Evolutionary conservation across 2,329 filamentous ascomycete species (phyloP).

Genomic region (Cladosporium sp.): DNA sequence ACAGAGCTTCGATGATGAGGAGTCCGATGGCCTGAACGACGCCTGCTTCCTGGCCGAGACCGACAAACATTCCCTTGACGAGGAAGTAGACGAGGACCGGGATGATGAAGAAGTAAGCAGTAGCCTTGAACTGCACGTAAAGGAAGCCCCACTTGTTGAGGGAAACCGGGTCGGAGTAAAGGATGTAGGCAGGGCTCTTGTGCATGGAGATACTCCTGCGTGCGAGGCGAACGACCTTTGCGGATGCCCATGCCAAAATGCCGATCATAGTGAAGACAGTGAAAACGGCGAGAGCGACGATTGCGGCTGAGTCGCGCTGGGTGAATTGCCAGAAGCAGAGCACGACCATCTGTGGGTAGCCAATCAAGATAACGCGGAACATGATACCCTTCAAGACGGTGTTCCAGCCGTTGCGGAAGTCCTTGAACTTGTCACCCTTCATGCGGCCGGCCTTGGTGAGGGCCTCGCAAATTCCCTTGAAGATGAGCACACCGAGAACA

Average conservation of each 20-base stretch:
- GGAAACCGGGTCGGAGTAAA: constrained; percentile 91
- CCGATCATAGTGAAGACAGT: constrained; percentile 80
- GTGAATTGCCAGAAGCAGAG: constrained; percentile 95
- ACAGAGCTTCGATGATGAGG: constrained; percentile 76
- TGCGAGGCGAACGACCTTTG: constrained; percentile 86
- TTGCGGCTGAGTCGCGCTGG: constrained; percentile 77
- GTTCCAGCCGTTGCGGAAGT: constrained; percentile 93
- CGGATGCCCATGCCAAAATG: constrained; percentile 81
- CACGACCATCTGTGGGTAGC: constrained; percentile 87
- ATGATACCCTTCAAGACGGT: constrained; percentile 91
- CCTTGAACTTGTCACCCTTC: constrained; percentile 81
- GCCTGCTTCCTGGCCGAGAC: constrained; percentile 70
- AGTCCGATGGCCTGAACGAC: constrained; percentile 79
- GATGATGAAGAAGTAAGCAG: constrained; percentile 92
- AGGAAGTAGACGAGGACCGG: constrained; percentile 76
- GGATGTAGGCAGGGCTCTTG: constrained; percentile 94
- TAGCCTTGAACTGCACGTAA: constrained; percentile 94
- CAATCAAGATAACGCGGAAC: constrained; percentile 85
- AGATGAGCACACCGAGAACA: constrained; percentile 69
- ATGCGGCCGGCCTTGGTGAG: constrained; percentile 75
- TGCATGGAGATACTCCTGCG: constrained; percentile 87
- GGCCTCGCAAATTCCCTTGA: constrained; percentile 80
- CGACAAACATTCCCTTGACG: constrained; percentile 88
- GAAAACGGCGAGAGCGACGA: constrained; percentile 83
- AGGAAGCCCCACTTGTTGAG: constrained; percentile 98